Conservation (phyloP, 257 asterid genomes). For the Fraxinus excelsior region DNA sequence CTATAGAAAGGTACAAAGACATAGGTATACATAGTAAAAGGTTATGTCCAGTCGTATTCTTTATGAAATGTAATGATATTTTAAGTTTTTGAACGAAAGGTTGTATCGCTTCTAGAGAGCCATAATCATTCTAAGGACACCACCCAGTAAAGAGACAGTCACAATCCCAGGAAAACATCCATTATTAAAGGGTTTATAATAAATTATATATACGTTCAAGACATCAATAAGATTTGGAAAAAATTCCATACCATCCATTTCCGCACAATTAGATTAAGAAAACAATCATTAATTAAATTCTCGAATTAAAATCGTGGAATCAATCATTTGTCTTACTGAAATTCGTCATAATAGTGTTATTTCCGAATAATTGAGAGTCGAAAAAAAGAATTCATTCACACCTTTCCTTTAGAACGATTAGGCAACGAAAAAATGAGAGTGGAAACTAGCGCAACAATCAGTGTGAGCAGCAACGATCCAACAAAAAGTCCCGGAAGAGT, state of each 20-base stretch:
- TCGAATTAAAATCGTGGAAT: not conserved
- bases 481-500: constrained; percentile 77
- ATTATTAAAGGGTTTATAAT: not conserved
- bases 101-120: no score
- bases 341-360: not conserved
- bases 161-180: not conserved
- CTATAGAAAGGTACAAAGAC: not conserved
- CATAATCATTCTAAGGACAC: no score
- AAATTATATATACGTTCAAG: not conserved
- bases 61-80: not conserved
- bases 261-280: not conserved
- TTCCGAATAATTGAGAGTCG: not conserved
- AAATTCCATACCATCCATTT: not conserved
- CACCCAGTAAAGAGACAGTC: not conserved
- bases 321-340: not conserved
- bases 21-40: no score
- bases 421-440: constrained; percentile 87
- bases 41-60: not conserved
- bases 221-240: not conserved
- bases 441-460: constrained; percentile 90
- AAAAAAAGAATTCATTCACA: constrained; percentile 26
- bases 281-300: not conserved
- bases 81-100: no score
- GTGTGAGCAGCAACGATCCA: constrained; percentile 85
- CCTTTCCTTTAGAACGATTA: constrained; percentile 88